phyloP scores from a whole-genome alignment of 176 grass and related monocot species.

The Zea mays region Zm-B73-REFERENCE-NAM-5.0 NC_050100.1:13679001-13679500 shows the following conservation, averaged over 20 bases:
- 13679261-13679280: constrained; percentile 63
- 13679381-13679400: neutral
- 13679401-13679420: constrained; percentile 18
- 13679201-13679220: constrained; percentile 42
- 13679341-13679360: constrained; percentile 34
- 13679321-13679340: constrained; percentile 17
- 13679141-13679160: constrained; percentile 45
- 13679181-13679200: constrained; percentile 11
- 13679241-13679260: constrained; percentile 32
- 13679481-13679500: neutral
- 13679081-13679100: constrained; percentile 28
- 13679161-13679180: constrained; percentile 23
- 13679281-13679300: constrained; percentile 27
- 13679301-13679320: constrained; percentile 50
- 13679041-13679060: constrained; percentile 13
- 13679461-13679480: constrained; percentile 19
- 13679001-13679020: constrained; percentile 51
- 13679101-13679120: neutral
- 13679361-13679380: neutral
- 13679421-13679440: constrained; percentile 32
- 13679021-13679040: constrained; percentile 11
- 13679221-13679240: neutral
- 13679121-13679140: constrained; percentile 1
- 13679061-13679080: constrained; percentile 46
- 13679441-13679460: constrained; percentile 12